Evolutionary conservation across 139 green algal species (phyloP).

Genomic region (Chlorella sorokiniana): DNA sequence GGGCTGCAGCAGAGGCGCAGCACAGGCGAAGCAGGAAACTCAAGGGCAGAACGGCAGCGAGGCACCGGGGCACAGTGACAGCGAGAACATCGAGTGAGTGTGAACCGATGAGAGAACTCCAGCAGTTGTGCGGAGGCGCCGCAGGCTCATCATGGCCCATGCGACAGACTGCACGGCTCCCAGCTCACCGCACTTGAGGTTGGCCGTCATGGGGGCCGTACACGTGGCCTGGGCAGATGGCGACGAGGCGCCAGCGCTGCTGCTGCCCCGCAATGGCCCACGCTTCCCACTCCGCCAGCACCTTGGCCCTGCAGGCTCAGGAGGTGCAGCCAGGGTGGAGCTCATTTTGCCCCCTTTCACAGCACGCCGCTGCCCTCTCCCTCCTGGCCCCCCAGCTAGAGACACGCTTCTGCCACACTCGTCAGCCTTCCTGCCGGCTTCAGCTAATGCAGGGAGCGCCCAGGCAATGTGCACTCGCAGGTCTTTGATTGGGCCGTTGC

Average conservation of each 20-base stretch:
- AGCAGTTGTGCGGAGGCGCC: too few relatives aligned
- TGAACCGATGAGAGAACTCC: too few relatives aligned
- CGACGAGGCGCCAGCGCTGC: constrained; percentile 51
- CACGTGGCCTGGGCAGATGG: constrained; percentile 53
- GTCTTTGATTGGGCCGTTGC: background rate
- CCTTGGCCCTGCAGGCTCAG: constrained; percentile 40
- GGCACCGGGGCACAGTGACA: too few relatives aligned
- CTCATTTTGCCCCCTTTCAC: background rate
- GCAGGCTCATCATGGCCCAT: too few relatives aligned
- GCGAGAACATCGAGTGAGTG: too few relatives aligned
- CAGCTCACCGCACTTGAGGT: constrained; percentile 3
- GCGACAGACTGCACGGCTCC: background rate
- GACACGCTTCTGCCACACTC: too few relatives aligned
- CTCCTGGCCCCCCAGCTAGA: too few relatives aligned
- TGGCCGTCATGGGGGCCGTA: constrained; percentile 44
- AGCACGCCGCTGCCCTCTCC: too few relatives aligned
- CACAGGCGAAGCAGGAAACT: background rate
- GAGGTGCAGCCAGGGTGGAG: background rate
- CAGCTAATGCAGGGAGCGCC: too few relatives aligned
- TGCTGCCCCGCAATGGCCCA: constrained; percentile 43
- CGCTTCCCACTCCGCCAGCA: constrained; percentile 46
- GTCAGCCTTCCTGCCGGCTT: too few relatives aligned
- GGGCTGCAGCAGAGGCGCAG: constrained; percentile 28
- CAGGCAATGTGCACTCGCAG: too few relatives aligned
- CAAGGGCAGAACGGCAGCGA: too few relatives aligned